phyloP scores from a whole-genome alignment of 495 filamentous ascomycete species.

The Penicillium paxilli region DNA sequence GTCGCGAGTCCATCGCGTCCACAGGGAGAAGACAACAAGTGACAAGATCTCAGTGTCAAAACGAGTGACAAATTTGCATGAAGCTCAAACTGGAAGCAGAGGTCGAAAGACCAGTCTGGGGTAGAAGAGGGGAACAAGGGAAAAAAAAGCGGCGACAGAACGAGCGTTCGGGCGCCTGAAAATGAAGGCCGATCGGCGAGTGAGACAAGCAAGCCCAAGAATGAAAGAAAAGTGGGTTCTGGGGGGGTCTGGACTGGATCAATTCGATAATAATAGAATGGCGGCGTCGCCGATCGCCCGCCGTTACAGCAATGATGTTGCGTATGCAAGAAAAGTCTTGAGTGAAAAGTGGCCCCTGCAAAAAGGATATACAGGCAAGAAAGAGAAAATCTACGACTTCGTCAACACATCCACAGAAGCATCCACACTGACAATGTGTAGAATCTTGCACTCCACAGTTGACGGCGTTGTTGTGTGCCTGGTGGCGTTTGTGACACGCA shows the following conservation, averaged over 20 bases:
- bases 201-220: conserved; percentile 19
- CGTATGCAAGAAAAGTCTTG: neutral
- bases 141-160: conserved; percentile 8
- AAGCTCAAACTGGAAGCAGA: conserved; percentile 5
- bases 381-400: neutral
- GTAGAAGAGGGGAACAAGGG: conserved; percentile 8
- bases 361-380: neutral
- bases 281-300: conserved; percentile 3
- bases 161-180: conserved; percentile 14
- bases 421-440: neutral
- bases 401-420: neutral
- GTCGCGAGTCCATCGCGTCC: conserved; percentile 33
- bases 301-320: neutral
- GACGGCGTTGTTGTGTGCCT: neutral
- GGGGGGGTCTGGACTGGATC: conserved; percentile 12
- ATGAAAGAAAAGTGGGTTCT: conserved; percentile 22
- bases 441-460: neutral
- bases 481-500: conserved; percentile 12
- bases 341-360: neutral
- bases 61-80: conserved; percentile 22
- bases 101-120: conserved; percentile 7
- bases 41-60: conserved; percentile 7
- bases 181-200: conserved; percentile 15
- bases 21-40: neutral
- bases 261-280: conserved; percentile 12